Base-by-base conservation (phyloP, 768 basidiomycete genomes). In the Pholiota molesta region DNA sequence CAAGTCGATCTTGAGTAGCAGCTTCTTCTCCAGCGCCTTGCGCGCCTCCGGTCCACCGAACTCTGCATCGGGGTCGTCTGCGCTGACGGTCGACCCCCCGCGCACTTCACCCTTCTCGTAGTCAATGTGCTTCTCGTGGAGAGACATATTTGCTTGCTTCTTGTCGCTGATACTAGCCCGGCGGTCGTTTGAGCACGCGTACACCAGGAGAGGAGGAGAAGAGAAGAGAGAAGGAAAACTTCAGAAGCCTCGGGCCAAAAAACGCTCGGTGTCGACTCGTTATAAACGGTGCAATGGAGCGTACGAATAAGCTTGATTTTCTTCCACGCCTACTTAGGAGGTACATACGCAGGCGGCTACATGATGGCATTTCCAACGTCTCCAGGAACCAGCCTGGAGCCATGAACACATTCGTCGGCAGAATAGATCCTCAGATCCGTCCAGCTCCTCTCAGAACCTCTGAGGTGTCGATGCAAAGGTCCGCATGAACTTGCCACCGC, bases 1-100 rank as follows among this genome's bases (percentile, higher is more conserved):
- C 39, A 81, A 61, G 66, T 88, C 86, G 51, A 89, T 64, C 68
- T 88, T 88, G 65, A 75, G 70, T 55, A 87, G 66, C 14, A 89
- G 75, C 63, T 77, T 83, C 64, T 75, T 79, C 72, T 88, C 87
- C 17, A 88, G 73, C 35, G 45, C 71, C 64, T 70, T 75, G 54
- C 86, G 78, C 21, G 71, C 76, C 62, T 82, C 83, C 3, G 68
- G 66, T 16, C 80, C 81, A 42, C 81, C 83, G 56, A 85, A 85
- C 64, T 86, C 79, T n/a, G 75, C 71, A 66, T 83, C 78, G 4
- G 66, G 61, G 57, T 74, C 72, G 11, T 63, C 58, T 7, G 54
- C 60, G 53, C 49, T 62, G 2, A 10, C 55, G 8, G 45, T 54
- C 8, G 59, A 52, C 35, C 52, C 39, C 19, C 40, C 40, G 40